A percentile compares a stretch with the other conserved stretches of the same genome.
phyloP scores from a whole-genome alignment of 352 stramenopile genomes.

The Pythium rhizo-oryzae region DNA sequence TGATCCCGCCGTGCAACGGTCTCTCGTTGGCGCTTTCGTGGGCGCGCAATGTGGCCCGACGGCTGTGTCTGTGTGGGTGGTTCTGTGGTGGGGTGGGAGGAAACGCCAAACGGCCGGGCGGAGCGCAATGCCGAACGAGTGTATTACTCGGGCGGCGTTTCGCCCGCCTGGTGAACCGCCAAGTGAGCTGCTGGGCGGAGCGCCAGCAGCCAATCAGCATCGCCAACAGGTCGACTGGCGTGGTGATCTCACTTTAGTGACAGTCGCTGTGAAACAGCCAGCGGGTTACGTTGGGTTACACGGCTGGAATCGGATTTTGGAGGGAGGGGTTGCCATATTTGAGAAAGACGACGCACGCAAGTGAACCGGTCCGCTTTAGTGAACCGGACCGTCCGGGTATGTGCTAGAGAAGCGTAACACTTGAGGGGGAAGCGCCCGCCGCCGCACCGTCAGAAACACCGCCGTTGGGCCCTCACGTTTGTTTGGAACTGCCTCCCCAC shows the following conservation, averaged over 20 bases:
- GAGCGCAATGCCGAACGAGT: background rate
- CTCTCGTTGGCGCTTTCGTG: too few species aligned
- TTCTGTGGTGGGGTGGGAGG: background rate
- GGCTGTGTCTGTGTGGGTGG: background rate
- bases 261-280: background rate
- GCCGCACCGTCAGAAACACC: constrained; percentile 26
- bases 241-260: constrained; percentile 16
- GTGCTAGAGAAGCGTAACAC: constrained; percentile 30
- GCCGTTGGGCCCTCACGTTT: constrained; percentile 27
- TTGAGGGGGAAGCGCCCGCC: constrained; percentile 3
- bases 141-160: constrained; percentile 12
- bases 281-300: background rate
- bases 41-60: background rate
- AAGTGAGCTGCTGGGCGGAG: background rate
- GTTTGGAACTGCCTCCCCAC: constrained; percentile 34
- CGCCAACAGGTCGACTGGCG: constrained; percentile 24
- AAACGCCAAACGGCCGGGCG: background rate
- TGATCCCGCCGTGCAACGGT: background rate
- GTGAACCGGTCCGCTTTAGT: constrained; percentile 20
- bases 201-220: constrained; percentile 18
- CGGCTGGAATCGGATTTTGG: background rate
- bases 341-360: constrained; percentile 5
- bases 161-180: background rate
- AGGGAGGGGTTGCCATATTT: background rate
- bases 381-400: constrained; percentile 14